Base-by-base conservation (phyloP, 1,284 basidiomycete species). In the Cryptococcus depauperatus region DNA sequence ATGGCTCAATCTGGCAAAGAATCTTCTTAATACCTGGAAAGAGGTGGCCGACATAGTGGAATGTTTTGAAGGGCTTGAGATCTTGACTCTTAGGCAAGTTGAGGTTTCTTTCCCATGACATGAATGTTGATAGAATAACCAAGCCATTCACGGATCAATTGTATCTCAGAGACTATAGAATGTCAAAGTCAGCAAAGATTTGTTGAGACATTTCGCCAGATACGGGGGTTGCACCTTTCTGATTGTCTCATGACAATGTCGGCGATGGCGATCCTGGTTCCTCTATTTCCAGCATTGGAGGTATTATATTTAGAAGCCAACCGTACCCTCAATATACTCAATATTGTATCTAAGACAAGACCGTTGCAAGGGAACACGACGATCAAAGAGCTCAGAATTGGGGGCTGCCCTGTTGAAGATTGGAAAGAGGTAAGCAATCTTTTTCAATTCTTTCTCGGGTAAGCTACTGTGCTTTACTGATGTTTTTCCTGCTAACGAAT, bases 261-360 rank as follows among this genome's bases (percentile, higher is more conserved):
- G 14, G 48, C 67, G 72, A 49, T 67, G 18, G 68, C 75, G 45
- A 48, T 56, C 13, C 69, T 84, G 23, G 74, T 76, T 6, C 45
- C 58, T 51, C 37, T 74, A 27, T 83, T 93, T 73, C 79, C 82
- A 0, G 66, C 64, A 19, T 70, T 97, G 21, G 71, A 72, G 35
- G 59, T 75, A 1, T 71, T 92, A 4, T 84, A 93, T 69, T 66
- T 90, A 44, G 89, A 88, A 6, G 79, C 82, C 68, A 95, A 96
- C 62, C 25, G 43, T 4, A 14, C 52, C 3, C 13, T 38, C 16
- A 26, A 13, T 32, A 21, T 21, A 28, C 35, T 51, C 14, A 6
- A 8, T 23, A 25, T 9, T 9, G 14, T 5, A n/a, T 29, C 28
- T 6, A 28, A 13, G 18, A 10, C 10, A 13, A n/a, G 3, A 37